A percentile compares a stretch with the other conserved stretches of the same genome.
These are phyloP conservation scores for Neurospora sp. DNA, from an alignment of 2,329 filamentous ascomycete species.

Conservation along the genomic window DNA sequence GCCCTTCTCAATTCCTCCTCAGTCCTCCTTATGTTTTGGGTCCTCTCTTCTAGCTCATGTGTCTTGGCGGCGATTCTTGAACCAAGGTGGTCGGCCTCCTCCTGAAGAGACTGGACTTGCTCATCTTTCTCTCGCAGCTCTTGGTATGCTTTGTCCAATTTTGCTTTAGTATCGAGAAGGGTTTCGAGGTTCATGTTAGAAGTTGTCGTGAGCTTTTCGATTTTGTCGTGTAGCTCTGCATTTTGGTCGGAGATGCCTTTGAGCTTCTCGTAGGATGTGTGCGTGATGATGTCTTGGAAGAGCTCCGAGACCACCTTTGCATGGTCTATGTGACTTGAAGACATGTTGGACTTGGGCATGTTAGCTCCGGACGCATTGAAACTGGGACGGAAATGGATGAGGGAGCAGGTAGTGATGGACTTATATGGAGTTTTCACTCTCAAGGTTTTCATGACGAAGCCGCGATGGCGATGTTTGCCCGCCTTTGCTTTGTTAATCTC, in stretches of 20 bases:
- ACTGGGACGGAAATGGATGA: background rate
- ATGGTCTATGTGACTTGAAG: background rate
- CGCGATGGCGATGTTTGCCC: background rate
- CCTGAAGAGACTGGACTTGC: background rate
- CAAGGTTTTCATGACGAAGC: background rate
- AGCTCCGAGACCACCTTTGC: background rate
- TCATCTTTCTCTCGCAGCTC: background rate
- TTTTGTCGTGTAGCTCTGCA: background rate
- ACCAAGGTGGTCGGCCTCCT: background rate
- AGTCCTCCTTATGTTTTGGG: background rate
- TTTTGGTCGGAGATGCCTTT: constrained; percentile 1
- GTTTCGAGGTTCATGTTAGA: background rate
- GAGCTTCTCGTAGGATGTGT: background rate
- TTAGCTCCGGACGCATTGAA: background rate
- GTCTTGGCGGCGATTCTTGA: background rate
- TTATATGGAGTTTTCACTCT: background rate
- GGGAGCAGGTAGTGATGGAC: background rate
- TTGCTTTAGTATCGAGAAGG: background rate
- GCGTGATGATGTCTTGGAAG: background rate
- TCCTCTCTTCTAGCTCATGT: background rate
- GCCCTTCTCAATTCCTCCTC: background rate
- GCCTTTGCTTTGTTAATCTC: background rate
- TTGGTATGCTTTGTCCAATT: background rate
- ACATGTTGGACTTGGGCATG: background rate
- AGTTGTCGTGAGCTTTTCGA: background rate